phyloP scores from a whole-genome alignment of 257 asterid genomes.

The Solanum bulbocastanum region DNA sequence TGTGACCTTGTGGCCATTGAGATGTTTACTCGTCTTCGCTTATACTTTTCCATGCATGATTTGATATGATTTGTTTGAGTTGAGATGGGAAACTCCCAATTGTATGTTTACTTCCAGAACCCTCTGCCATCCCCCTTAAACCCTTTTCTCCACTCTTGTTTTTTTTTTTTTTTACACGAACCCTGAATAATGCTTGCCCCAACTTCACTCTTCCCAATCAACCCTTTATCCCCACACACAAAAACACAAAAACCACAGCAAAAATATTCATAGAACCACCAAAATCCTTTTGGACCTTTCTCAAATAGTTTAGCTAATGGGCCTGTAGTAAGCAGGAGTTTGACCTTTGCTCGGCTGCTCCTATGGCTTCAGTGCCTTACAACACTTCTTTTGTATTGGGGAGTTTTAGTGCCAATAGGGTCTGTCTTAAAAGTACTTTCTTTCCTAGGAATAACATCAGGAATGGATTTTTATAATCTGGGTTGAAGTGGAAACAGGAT shows the following conservation, averaged over 20 bases:
- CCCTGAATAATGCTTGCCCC: not conserved
- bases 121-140: constrained; percentile 32
- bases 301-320: constrained; percentile 29
- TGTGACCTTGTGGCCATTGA: not conserved
- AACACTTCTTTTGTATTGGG: constrained; percentile 28
- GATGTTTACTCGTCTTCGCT: not conserved
- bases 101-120: constrained; percentile 45
- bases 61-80: not conserved
- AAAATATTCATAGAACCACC: not conserved
- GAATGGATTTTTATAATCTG: constrained; percentile 31
- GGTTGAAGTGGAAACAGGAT: constrained; percentile 60
- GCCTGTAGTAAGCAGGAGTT: constrained; percentile 61
- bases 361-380: constrained; percentile 40
- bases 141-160: constrained; percentile 9
- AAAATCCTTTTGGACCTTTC: not conserved
- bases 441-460: constrained; percentile 29
- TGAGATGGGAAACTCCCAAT: not conserved
- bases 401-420: constrained; percentile 18
- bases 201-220: not conserved
- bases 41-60: too few relatives aligned
- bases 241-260: not conserved
- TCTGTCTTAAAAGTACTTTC: constrained; percentile 34
- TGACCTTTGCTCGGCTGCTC: constrained; percentile 36
- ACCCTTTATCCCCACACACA: not conserved
- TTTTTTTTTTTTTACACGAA: not conserved